Conservation (phyloP, 1,284 basidiomycete species). For the Lignosus rhinocerotis region DNA sequence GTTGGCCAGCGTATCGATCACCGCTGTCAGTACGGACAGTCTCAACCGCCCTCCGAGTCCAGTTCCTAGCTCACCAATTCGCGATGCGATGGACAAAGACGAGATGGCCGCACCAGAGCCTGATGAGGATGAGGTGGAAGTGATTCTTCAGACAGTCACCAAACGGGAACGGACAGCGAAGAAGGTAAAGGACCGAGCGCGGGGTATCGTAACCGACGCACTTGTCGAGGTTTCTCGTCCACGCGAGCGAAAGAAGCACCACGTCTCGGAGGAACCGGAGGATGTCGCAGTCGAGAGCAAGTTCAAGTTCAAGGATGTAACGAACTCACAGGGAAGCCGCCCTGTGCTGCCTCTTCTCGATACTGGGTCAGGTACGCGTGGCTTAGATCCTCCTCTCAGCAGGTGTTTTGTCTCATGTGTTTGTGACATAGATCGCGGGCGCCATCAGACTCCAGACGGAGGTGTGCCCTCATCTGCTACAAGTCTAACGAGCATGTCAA, state of each 20-base stretch:
- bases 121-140: conserved; percentile 34
- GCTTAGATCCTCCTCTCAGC: neutral
- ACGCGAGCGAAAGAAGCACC: conserved; percentile 41
- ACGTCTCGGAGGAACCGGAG: conserved; percentile 36
- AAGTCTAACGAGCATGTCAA: conserved; percentile 34
- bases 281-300: conserved; percentile 40
- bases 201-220: conserved; percentile 23
- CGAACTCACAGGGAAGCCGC: conserved; percentile 50
- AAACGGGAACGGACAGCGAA: conserved; percentile 39
- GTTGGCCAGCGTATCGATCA: conserved; percentile 40
- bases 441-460: conserved; percentile 39
- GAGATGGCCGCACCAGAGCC: conserved; percentile 41
- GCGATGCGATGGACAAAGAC: conserved; percentile 59
- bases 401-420: conserved; percentile 6
- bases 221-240: conserved; percentile 21
- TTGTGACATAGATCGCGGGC: conserved; percentile 39
- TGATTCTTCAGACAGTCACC: conserved; percentile 27
- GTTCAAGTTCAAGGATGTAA: conserved; percentile 63
- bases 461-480: conserved; percentile 37
- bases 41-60: conserved; percentile 56
- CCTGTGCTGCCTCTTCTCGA: conserved; percentile 39
- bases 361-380: conserved; percentile 32
- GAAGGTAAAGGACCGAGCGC: conserved; percentile 31
- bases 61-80: conserved; percentile 63
- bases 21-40: conserved; percentile 28